A percentile compares a stretch with the other conserved stretches of the same genome.
These are phyloP conservation scores for Cytospora schulzeri DNA, from an alignment of 2,329 filamentous ascomycete genomes.

Conservation along the genomic window DNA sequence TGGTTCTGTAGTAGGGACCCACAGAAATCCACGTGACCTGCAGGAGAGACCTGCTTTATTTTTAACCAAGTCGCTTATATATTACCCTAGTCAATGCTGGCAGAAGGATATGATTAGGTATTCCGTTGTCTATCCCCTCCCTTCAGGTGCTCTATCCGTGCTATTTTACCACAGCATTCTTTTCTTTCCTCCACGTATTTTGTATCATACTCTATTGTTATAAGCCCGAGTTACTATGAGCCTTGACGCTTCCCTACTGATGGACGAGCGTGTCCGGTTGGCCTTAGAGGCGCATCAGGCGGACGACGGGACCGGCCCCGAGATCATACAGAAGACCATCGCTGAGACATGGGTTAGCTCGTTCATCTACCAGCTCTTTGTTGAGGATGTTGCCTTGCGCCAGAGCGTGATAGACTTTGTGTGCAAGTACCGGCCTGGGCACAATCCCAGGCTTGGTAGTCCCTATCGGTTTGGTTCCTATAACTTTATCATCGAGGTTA, in stretches of 20 bases:
- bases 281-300: neutral
- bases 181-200: too few species aligned
- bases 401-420: slow-evolving; percentile 4
- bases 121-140: too few species aligned
- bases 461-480: neutral
- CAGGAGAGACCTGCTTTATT: too few species aligned
- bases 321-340: slow-evolving; percentile 1
- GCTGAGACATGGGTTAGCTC: neutral
- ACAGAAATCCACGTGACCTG: too few species aligned
- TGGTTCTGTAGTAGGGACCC: too few species aligned
- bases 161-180: too few species aligned
- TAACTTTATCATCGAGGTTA: slow-evolving; percentile 4
- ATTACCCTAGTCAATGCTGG: too few species aligned
- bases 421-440: neutral
- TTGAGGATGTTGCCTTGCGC: neutral
- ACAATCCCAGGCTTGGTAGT: slow-evolving; percentile 1
- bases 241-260: neutral
- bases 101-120: too few species aligned
- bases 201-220: too few species aligned
- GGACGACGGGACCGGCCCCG: neutral
- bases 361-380: neutral
- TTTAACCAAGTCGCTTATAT: too few species aligned
- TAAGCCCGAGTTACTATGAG: neutral
- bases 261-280: neutral
- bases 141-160: too few species aligned